Evolutionary conservation across 495 filamentous ascomycete species (phyloP).

Genomic region (Bacidia gigantensis): DNA sequence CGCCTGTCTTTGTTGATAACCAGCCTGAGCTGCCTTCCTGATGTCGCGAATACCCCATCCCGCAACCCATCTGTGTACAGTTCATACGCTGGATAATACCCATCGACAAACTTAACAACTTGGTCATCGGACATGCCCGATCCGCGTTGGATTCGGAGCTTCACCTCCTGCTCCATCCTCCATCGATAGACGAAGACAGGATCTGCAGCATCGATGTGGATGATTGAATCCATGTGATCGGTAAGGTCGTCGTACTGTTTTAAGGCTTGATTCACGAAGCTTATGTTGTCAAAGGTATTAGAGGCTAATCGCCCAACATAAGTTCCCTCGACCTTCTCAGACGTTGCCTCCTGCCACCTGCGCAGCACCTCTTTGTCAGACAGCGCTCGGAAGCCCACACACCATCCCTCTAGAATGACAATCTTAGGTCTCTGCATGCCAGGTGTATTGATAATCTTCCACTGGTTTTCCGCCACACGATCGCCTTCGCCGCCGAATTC

Average conservation of each 20-base stretch:
- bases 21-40: constrained; percentile 51
- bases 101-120: constrained; percentile 51
- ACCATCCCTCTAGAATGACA: constrained; percentile 85
- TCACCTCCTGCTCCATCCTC: constrained; percentile 69
- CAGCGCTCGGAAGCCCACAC: constrained; percentile 69
- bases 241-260: constrained; percentile 59
- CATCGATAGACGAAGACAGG: constrained; percentile 72
- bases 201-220: constrained; percentile 79
- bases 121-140: constrained; percentile 67
- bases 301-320: constrained; percentile 38
- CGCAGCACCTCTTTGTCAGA: constrained; percentile 35
- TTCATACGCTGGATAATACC: constrained; percentile 58
- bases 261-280: constrained; percentile 59
- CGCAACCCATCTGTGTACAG: constrained; percentile 58
- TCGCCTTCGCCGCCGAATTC: constrained; percentile 67
- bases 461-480: constrained; percentile 44
- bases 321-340: constrained; percentile 27
- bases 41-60: constrained; percentile 44
- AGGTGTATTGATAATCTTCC: constrained; percentile 48
- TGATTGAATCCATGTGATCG: constrained; percentile 59
- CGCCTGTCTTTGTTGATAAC: constrained; percentile 54
- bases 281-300: constrained; percentile 52
- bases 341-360: constrained; percentile 42
- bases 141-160: constrained; percentile 48
- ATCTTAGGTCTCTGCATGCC: constrained; percentile 36